Percentiles rank a stretch among this genome's conserved stretches.
Conservation (phyloP, 2,329 filamentous ascomycete genomes). For the Aureobasidium sp. region DNA sequence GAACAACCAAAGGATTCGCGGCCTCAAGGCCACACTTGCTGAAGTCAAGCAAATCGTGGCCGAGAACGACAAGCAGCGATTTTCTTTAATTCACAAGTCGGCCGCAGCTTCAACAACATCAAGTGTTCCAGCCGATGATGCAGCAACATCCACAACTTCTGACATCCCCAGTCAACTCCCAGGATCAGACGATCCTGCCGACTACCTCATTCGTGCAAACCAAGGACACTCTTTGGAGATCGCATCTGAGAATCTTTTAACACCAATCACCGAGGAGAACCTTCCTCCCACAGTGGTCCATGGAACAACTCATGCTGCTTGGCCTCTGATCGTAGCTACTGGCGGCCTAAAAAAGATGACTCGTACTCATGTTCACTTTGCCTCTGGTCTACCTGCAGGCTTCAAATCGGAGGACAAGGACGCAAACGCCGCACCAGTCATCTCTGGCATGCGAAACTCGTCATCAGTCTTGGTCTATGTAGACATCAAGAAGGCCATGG, state of each 20-base stretch:
- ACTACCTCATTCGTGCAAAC: slow-evolving; percentile 87
- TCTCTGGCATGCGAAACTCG: slow-evolving; percentile 39
- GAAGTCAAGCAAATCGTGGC: slow-evolving; percentile 64
- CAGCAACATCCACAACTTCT: slow-evolving; percentile 16
- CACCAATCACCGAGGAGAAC: slow-evolving; percentile 49
- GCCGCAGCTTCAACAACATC: slow-evolving; percentile 15
- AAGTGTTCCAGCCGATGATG: slow-evolving; percentile 14
- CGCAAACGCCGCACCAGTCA: slow-evolving; percentile 49
- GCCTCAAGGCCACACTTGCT: slow-evolving; percentile 61
- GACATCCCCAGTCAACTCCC: slow-evolving; percentile 19
- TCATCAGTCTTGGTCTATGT: slow-evolving; percentile 65
- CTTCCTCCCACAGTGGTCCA: slow-evolving; percentile 56
- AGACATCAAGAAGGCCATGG: slow-evolving; percentile 69
- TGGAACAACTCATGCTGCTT: slow-evolving; percentile 79
- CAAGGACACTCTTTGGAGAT: slow-evolving; percentile 84
- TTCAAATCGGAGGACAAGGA: slow-evolving; percentile 25
- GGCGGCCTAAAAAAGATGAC: slow-evolving; percentile 77
- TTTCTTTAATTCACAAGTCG: slow-evolving; percentile 57
- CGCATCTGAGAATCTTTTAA: slow-evolving; percentile 62
- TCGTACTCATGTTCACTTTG: slow-evolving; percentile 85
- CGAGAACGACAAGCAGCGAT: slow-evolving; percentile 84
- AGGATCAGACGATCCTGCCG: slow-evolving; percentile 43
- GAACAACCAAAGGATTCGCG: slow-evolving; percentile 51
- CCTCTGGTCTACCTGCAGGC: slow-evolving; percentile 55
- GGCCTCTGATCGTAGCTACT: slow-evolving; percentile 61